These are phyloP conservation scores for Fusarium gaditjirri DNA, from an alignment of 2,329 filamentous ascomycete genomes.

Conservation along the genomic window DNA sequence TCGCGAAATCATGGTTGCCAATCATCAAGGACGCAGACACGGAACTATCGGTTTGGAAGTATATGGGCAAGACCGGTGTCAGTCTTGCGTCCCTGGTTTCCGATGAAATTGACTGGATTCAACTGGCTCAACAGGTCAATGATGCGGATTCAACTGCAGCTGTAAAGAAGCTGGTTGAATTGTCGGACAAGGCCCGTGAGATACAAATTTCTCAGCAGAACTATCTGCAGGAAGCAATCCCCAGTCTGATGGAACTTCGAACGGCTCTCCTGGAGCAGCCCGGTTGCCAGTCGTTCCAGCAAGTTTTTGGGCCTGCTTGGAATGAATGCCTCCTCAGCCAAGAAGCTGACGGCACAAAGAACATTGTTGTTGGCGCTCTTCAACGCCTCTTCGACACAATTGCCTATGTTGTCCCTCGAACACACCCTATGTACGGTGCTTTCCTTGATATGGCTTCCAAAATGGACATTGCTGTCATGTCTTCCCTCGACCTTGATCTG, in stretches of 20 bases:
- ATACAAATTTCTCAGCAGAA: background rate
- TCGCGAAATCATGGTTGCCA: constrained; percentile 2
- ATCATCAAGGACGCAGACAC: background rate
- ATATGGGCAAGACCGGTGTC: background rate
- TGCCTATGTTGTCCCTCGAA: background rate
- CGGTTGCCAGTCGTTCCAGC: background rate
- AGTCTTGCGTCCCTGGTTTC: background rate
- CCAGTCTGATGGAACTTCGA: background rate
- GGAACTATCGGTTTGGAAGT: background rate
- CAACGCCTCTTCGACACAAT: background rate
- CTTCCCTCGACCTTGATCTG: constrained; percentile 3
- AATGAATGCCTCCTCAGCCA: background rate
- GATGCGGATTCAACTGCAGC: background rate
- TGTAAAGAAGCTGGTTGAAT: constrained; percentile 1
- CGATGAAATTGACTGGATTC: background rate
- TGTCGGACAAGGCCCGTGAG: background rate
- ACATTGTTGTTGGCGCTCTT: constrained; percentile 6
- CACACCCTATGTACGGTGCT: background rate
- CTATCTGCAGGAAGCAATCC: background rate
- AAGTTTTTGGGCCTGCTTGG: background rate
- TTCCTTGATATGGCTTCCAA: constrained; percentile 4
- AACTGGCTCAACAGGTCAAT: background rate
- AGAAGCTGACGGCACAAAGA: background rate
- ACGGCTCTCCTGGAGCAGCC: background rate
- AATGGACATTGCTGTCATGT: background rate